Conservation (phyloP, 2,329 filamentous ascomycete species). For the Ascochyta pisi region DNA sequence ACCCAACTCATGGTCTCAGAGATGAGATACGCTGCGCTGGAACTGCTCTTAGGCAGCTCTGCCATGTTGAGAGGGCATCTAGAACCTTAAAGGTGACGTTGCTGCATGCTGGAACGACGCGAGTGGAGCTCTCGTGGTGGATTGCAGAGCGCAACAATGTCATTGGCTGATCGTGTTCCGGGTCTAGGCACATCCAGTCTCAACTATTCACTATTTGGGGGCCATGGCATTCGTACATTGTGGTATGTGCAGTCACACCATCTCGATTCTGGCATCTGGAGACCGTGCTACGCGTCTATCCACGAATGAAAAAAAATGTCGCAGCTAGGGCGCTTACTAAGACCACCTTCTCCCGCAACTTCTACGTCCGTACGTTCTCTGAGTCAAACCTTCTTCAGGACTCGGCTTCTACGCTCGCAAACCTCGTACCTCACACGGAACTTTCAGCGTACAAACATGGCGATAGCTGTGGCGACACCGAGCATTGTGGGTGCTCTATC, state of each 20-base stretch:
- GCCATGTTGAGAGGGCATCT: background rate
- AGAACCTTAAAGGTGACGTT: background rate
- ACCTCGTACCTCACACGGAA: slow-evolving; percentile 7
- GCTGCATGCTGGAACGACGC: background rate
- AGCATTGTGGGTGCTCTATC: slow-evolving; percentile 40
- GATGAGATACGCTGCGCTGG: no score
- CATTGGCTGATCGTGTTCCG: background rate
- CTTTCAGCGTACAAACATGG: slow-evolving; percentile 22
- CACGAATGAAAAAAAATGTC: background rate
- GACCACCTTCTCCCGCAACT: slow-evolving; percentile 18
- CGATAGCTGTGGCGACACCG: slow-evolving; percentile 22
- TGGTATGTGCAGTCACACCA: background rate
- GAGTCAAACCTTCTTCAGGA: background rate
- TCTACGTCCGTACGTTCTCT: slow-evolving; percentile 16
- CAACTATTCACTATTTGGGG: slow-evolving; percentile 3
- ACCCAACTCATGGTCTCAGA: background rate
- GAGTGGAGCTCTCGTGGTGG: background rate
- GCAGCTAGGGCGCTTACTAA: slow-evolving; percentile 24
- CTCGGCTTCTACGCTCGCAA: background rate
- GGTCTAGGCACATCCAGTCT: background rate
- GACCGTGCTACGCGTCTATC: background rate
- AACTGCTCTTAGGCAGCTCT: background rate
- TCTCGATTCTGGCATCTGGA: background rate
- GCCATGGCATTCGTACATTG: background rate
- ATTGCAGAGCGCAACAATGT: background rate